phyloP scores from a whole-genome alignment of 228 moss, liverwort and hornwort species.

The Sphagnum fallax region DNA sequence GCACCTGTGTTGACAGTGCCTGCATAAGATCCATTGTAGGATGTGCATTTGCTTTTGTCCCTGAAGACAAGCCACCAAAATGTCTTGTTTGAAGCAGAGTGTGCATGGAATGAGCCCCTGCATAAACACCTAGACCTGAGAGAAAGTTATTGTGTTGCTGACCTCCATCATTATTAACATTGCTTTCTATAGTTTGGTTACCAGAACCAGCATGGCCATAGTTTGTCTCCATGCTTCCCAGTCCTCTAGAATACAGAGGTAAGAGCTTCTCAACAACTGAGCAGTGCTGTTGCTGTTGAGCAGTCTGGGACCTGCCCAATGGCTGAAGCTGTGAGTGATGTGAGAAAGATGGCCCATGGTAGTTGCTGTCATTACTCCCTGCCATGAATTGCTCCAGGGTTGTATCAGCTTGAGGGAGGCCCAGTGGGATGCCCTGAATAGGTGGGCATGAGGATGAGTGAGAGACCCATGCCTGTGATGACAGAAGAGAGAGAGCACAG shows the following conservation, averaged over 20 bases:
- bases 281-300: slow-evolving; percentile 29
- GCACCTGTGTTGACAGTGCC: slow-evolving; percentile 56
- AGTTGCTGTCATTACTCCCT: slow-evolving; percentile 46
- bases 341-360: slow-evolving; percentile 32
- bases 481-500: slow-evolving; percentile 99
- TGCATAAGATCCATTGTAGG: slow-evolving; percentile 88
- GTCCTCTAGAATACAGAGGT: slow-evolving; percentile 42
- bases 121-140: slow-evolving; percentile 47
- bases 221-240: slow-evolving; percentile 31
- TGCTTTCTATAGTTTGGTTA: slow-evolving; percentile 17
- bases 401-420: slow-evolving; percentile 30
- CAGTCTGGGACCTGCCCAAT: slow-evolving; percentile 20
- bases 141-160: slow-evolving; percentile 35
- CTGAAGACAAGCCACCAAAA: slow-evolving; percentile 20
- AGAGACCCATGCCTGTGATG: slow-evolving; percentile 87
- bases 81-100: slow-evolving; percentile 65
- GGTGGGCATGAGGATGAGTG: slow-evolving; percentile 29
- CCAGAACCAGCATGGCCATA: slow-evolving; percentile 7
- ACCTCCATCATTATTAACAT: slow-evolving; percentile 13
- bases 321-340: slow-evolving; percentile 31
- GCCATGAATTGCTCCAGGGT: slow-evolving; percentile 64
- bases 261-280: slow-evolving; percentile 48
- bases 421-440: slow-evolving; percentile 8
- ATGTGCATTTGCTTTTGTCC: slow-evolving; percentile 24
- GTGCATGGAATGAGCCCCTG: slow-evolving; percentile 54